These are phyloP conservation scores for Lepidium didymum DNA, from an alignment of 345 rosid genomes.

Conservation along the genomic window DNA sequence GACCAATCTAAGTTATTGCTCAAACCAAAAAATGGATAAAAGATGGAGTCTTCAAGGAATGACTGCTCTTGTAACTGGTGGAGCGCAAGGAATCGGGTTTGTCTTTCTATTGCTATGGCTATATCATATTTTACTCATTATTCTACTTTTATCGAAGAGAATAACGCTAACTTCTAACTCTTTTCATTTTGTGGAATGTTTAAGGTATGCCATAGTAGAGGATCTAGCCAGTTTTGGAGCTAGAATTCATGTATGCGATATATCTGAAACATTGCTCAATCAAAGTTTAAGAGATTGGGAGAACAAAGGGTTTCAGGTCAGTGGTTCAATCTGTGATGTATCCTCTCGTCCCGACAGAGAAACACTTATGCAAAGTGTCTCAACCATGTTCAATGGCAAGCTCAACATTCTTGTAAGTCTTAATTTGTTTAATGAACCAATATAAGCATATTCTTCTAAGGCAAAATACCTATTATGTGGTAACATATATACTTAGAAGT, in stretches of 20 bases:
- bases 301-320: conserved; percentile 16
- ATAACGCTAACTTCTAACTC: too few relatives aligned
- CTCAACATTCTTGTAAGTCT: conserved; percentile 13
- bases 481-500: too few relatives aligned
- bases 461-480: too few relatives aligned
- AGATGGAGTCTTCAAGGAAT: conserved; percentile 46
- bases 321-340: conserved; percentile 2
- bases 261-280: not conserved
- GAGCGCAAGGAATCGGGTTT: conserved; percentile 33
- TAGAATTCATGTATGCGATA: not conserved
- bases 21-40: conserved; percentile 1
- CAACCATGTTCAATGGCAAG: not conserved
- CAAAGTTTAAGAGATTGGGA: conserved; percentile 11
- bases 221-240: conserved; percentile 14
- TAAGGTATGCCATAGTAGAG: conserved; percentile 13
- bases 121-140: not conserved
- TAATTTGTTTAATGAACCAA: not conserved
- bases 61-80: conserved; percentile 47
- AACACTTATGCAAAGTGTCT: not conserved
- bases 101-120: not conserved
- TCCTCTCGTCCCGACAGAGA: conserved; percentile 6
- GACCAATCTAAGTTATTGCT: too few relatives aligned
- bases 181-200: not conserved
- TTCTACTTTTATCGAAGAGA: not conserved
- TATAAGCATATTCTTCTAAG: too few relatives aligned